A percentile compares a stretch with the other conserved stretches of the same genome.
Conservation (phyloP, 2,329 filamentous ascomycete genomes). For the Furcasterigmium sp. region DNA sequence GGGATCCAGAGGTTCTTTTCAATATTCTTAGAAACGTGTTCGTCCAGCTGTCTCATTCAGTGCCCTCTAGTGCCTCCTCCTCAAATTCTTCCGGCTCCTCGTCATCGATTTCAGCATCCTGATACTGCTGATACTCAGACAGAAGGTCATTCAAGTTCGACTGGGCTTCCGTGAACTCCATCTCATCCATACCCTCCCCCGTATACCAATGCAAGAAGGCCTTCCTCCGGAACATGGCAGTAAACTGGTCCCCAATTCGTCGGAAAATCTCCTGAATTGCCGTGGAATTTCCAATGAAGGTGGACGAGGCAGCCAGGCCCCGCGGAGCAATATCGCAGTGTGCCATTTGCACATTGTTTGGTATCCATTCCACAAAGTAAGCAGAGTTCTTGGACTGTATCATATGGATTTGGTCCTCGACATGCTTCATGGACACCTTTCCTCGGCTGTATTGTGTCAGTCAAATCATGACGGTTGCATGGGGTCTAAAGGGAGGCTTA, state of each 20-base stretch:
- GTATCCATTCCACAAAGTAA: slow-evolving; percentile 99
- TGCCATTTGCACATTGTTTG: slow-evolving; percentile 99
- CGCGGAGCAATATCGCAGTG: slow-evolving; percentile 80
- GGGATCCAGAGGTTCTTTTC: no score
- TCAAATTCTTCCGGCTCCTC: slow-evolving; percentile 85
- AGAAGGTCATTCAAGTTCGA: slow-evolving; percentile 99
- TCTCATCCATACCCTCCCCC: slow-evolving; percentile 99
- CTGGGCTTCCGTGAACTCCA: slow-evolving; percentile 99
- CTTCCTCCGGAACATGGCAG: slow-evolving; percentile 99
- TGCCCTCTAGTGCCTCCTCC: slow-evolving; percentile 66
- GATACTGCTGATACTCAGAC: slow-evolving; percentile 99
- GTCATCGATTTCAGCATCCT: slow-evolving; percentile 95
- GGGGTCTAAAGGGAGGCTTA: slow-evolving; percentile 1
- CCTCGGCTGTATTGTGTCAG: slow-evolving; percentile 61
- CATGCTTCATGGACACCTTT: slow-evolving; percentile 99
- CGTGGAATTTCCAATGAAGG: slow-evolving; percentile 98
- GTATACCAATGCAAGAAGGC: slow-evolving; percentile 99
- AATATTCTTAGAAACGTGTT: no score
- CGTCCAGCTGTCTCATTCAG: no score
- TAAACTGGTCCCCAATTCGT: slow-evolving; percentile 98
- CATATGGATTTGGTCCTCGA: slow-evolving; percentile 99
- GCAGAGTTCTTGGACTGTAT: slow-evolving; percentile 99
- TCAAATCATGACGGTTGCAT: not conserved
- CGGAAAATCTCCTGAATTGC: slow-evolving; percentile 99
- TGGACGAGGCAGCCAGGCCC: slow-evolving; percentile 93